These are phyloP conservation scores for Vitis hybrid DNA, from an alignment of 177 flowering plant species.

Conservation along the genomic window DNA sequence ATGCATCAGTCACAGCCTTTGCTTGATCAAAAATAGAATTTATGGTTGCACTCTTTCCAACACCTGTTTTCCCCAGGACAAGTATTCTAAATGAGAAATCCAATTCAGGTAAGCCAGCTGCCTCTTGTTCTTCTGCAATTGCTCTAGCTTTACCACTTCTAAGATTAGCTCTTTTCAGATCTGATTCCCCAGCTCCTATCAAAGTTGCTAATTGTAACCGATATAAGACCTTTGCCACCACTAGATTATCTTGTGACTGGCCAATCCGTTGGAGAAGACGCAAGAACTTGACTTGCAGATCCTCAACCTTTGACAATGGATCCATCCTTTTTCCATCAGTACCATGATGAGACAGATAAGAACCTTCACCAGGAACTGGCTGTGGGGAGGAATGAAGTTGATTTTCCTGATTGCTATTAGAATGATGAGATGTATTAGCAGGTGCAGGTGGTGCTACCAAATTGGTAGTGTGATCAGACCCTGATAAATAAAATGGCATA, in stretches of 20 bases:
- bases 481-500: slow-evolving; percentile 21
- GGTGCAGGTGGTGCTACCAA: slow-evolving; percentile 17
- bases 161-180: slow-evolving; percentile 49
- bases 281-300: slow-evolving; percentile 71
- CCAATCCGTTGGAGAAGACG: slow-evolving; percentile 67
- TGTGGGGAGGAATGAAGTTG: slow-evolving; percentile 17
- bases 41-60: slow-evolving; percentile 96
- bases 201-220: slow-evolving; percentile 78
- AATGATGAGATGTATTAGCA: slow-evolving; percentile 22
- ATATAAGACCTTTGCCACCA: slow-evolving; percentile 80
- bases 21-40: slow-evolving; percentile 79
- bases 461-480: slow-evolving; percentile 30
- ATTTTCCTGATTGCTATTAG: slow-evolving; percentile 33
- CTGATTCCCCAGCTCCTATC: slow-evolving; percentile 71
- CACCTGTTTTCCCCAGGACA: slow-evolving; percentile 90
- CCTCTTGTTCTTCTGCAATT: slow-evolving; percentile 69
- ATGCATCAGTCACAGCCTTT: slow-evolving; percentile 75
- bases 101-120: slow-evolving; percentile 50
- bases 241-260: slow-evolving; percentile 45
- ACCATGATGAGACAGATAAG: slow-evolving; percentile 19
- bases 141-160: slow-evolving; percentile 47
- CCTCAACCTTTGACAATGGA: slow-evolving; percentile 63
- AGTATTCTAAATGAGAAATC: slow-evolving; percentile 76
- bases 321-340: slow-evolving; percentile 31
- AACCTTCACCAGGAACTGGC: slow-evolving; percentile 32